Base-by-base conservation (phyloP, 2,329 filamentous ascomycete species). In the Neofusicoccum parvum region DNA sequence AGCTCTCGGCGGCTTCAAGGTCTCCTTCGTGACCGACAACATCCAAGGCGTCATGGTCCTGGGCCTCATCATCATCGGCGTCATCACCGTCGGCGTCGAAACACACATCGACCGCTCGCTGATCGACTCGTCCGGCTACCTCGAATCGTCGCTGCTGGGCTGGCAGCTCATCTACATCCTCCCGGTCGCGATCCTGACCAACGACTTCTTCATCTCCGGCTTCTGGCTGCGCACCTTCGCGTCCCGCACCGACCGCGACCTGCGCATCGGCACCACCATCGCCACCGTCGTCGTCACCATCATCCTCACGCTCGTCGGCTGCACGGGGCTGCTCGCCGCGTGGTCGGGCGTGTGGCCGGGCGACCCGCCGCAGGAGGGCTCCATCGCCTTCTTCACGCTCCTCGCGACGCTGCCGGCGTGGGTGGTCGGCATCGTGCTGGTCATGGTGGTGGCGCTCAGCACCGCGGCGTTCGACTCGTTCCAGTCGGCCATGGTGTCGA, bases 161-260 rank as follows among this genome's bases (percentile, higher is more conserved):
- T 95, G 92, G 91, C 92, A 95, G 77, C 85, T 95, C 14, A 81
- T 95, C 41, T 95, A 94, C 80, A 94, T 95, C 69, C 84, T 95
- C 1, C 91, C 92, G 0, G 85, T 95, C 5, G 92, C 92, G 50
- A 86, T 95, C 69, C 74, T 94, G 65, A 94, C 91, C 66, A 95
- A 94, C 79, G 89, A 94, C 81, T 94, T 95, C 82, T 95, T 95
- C 81, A 82, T 95, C 49, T 92, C 90, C 37, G 90, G 87, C 69
- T 93, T 92, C 78, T 95, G 92, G 92, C 73, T 82, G 23, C 69
- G 69, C 17, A 60, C 66, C 10, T 79, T 80, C 65, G 73, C 70
- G 2, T 67, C 69, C 10, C 67, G 73, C 45, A 71, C 68, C 10
- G 64, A 65, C 54, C 58, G 68, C 5, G 65, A 63, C 48, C 85